Evolutionary conservation across 2,329 filamentous ascomycete species (phyloP).

Genomic region (Nannizziopsis arthrosporioides): DNA sequence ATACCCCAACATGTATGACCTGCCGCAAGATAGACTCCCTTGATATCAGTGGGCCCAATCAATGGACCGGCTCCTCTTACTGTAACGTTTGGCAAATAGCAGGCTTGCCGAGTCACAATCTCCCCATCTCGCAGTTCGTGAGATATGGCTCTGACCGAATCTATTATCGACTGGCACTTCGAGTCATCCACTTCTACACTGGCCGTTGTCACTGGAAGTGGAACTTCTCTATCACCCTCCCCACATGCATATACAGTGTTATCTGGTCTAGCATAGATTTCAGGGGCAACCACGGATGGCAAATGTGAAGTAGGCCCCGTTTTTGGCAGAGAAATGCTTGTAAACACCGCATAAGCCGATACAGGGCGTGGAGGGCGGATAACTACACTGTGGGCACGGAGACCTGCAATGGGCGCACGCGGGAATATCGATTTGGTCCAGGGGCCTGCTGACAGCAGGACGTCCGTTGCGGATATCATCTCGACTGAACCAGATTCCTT

Average conservation of each 20-base stretch:
- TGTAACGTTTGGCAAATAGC: constrained; percentile 73
- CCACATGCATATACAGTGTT: constrained; percentile 90
- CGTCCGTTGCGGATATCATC: constrained; percentile 46
- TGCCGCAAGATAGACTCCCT: constrained; percentile 67
- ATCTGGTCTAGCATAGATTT: constrained; percentile 85
- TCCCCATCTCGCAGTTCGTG: constrained; percentile 54
- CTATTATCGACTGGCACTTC: constrained; percentile 73
- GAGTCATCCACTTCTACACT: constrained; percentile 62
- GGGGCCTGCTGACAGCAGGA: constrained; percentile 51
- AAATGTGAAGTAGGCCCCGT: constrained; percentile 38
- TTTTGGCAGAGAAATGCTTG: constrained; percentile 59
- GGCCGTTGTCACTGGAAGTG: constrained; percentile 64
- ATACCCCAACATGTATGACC: constrained; percentile 98
- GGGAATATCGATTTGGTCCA: constrained; percentile 48
- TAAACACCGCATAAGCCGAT: constrained; percentile 52
- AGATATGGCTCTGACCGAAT: constrained; percentile 53
- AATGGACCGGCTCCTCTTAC: constrained; percentile 53
- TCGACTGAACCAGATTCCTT: constrained; percentile 39
- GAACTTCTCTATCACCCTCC: constrained; percentile 65
- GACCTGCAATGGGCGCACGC: constrained; percentile 45
- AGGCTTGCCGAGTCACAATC: constrained; percentile 69
- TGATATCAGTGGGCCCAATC: constrained; percentile 60
- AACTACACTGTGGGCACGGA: constrained; percentile 53
- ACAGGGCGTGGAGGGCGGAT: constrained; percentile 45
- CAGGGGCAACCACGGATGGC: constrained; percentile 60